Conservation (phyloP, 2,329 filamentous ascomycete genomes). For the Hysterium pulicare region DNA sequence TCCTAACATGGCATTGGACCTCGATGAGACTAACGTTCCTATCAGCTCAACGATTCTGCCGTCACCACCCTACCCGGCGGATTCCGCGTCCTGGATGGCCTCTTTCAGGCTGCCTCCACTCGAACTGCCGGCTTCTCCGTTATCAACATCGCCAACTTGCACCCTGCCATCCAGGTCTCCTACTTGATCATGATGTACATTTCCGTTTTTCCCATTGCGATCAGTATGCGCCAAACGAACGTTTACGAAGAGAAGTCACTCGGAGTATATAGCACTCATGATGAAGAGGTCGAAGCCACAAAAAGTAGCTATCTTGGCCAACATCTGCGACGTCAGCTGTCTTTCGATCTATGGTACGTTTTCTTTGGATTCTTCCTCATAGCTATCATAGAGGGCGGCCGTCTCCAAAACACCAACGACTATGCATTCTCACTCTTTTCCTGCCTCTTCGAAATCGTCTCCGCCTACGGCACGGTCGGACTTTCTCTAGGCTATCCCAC, state of each 20-base stretch:
- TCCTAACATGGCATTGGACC: background rate
- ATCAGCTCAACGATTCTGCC: constrained; percentile 65
- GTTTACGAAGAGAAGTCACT: constrained; percentile 92
- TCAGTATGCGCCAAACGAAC: constrained; percentile 89
- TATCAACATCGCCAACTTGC: constrained; percentile 71
- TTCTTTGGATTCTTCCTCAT: constrained; percentile 93
- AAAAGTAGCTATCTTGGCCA: constrained; percentile 82
- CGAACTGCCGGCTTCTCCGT: constrained; percentile 87
- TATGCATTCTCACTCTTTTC: constrained; percentile 50
- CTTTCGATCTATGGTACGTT: constrained; percentile 97
- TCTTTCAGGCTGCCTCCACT: constrained; percentile 87
- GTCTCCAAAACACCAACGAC: constrained; percentile 61
- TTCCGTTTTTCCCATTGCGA: constrained; percentile 93
- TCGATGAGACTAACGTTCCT: constrained; percentile 6
- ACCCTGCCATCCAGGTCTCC: constrained; percentile 88
- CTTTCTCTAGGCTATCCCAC: constrained; percentile 77
- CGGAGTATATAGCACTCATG: constrained; percentile 63
- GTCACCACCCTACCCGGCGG: constrained; percentile 68
- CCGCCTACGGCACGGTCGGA: constrained; percentile 76
- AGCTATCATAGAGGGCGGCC: constrained; percentile 76
- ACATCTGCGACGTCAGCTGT: constrained; percentile 88
- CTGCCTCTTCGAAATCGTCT: constrained; percentile 42
- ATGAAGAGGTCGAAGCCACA: constrained; percentile 50
- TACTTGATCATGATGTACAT: constrained; percentile 99
- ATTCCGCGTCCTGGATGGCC: constrained; percentile 75